Percentiles rank a stretch among this genome's conserved stretches.
phyloP scores from a whole-genome alignment of 768 basidiomycete species.

The Botryobasidium botryosum region DNA sequence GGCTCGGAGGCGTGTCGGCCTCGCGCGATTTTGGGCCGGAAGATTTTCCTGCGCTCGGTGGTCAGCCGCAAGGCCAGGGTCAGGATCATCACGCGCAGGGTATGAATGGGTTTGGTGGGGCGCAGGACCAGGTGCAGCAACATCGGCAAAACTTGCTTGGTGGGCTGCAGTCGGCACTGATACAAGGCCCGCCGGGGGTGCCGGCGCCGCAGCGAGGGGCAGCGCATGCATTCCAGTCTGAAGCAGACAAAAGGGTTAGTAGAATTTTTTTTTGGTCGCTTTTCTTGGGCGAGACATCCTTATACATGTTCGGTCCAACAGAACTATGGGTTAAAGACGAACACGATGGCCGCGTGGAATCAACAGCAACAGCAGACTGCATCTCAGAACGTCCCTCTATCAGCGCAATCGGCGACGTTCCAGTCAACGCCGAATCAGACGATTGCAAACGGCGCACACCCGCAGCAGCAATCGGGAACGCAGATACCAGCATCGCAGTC shows the following conservation, averaged over 20 bases:
- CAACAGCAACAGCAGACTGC: constrained; percentile 3
- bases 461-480: no score
- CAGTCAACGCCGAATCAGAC: constrained; percentile 8
- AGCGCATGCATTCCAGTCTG: constrained; percentile 31
- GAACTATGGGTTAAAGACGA: constrained; percentile 8
- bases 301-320: neutral
- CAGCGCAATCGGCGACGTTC: no score
- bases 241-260: constrained; percentile 52
- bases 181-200: neutral
- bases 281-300: neutral
- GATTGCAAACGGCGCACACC: constrained; percentile 32
- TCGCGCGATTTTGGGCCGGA: constrained; percentile 60
- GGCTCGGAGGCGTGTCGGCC: constrained; percentile 23
- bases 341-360: constrained; percentile 3
- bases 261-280: neutral
- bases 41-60: constrained; percentile 78
- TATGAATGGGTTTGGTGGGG: neutral
- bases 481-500: constrained; percentile 28
- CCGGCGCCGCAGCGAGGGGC: constrained; percentile 20
- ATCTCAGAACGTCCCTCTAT: no score
- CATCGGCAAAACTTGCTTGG: constrained; percentile 17
- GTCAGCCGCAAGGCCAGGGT: constrained; percentile 27
- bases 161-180: neutral
- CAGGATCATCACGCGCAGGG: neutral
- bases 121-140: constrained; percentile 20